Evolutionary conservation across 2,329 filamentous ascomycete genomes (phyloP).

Genomic region (Ophiostoma angusticollis): DNA sequence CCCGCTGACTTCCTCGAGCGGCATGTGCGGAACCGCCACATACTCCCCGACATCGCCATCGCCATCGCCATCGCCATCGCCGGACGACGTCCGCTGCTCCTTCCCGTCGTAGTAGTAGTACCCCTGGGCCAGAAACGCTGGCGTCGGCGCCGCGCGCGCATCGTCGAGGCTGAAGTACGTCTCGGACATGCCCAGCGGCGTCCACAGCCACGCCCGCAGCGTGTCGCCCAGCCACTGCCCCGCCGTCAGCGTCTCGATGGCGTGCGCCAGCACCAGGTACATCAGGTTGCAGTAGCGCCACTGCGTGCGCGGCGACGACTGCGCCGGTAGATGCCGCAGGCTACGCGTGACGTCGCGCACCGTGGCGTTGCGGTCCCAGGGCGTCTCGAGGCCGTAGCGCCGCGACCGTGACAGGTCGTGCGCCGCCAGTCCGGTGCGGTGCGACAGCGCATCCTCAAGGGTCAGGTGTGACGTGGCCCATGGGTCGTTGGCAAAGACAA

Average conservation of each 20-base stretch:
- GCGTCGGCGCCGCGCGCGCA: constrained; percentile 17
- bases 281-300: constrained; percentile 41
- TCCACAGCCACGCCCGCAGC: constrained; percentile 28
- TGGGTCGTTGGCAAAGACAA: constrained; percentile 28
- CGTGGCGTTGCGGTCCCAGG: constrained; percentile 22
- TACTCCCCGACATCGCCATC: too few relatives aligned
- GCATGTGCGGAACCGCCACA: constrained; percentile 17
- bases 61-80: too few relatives aligned
- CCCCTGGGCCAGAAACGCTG: constrained; percentile 26
- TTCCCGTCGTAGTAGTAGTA: constrained; percentile 26
- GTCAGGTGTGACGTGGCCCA: constrained; percentile 33
- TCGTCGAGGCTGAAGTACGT: constrained; percentile 24
- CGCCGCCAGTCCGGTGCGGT: constrained; percentile 35
- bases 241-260: constrained; percentile 28
- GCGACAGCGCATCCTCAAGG: constrained; percentile 39
- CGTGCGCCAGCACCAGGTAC: constrained; percentile 34
- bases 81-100: too few relatives aligned
- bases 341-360: constrained; percentile 25
- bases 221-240: constrained; percentile 24
- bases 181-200: constrained; percentile 30
- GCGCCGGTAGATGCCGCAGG: constrained; percentile 31
- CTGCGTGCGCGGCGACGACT: constrained; percentile 25
- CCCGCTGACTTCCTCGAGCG: constrained; percentile 23
- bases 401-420: constrained; percentile 25
- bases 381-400: constrained; percentile 18